These are phyloP conservation scores for Quercus robur DNA, from an alignment of 306 rosid genomes.

Conservation along the genomic window DNA sequence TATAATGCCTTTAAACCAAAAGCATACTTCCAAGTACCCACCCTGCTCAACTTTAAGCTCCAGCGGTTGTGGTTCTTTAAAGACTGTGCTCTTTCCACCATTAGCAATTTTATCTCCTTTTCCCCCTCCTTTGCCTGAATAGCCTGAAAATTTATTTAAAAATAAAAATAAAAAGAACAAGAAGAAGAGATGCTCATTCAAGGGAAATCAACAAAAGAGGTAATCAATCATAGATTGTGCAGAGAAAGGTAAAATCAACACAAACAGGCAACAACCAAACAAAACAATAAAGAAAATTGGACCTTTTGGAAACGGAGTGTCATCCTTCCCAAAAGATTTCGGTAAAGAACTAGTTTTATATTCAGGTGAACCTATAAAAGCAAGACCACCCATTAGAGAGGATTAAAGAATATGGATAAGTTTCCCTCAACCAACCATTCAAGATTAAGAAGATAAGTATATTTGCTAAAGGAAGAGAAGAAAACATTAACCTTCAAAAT, in stretches of 20 bases:
- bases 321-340: conserved; percentile 39
- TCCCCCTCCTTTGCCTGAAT: conserved; percentile 50
- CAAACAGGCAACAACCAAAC: not conserved
- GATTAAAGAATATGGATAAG: not conserved
- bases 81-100: conserved; percentile 34
- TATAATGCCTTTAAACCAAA: conserved; percentile 2
- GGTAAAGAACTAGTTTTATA: conserved; percentile 21
- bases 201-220: conserved; percentile 7
- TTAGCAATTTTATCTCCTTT: conserved; percentile 52
- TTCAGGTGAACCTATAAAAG: conserved; percentile 31
- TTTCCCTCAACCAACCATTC: conserved; percentile 1
- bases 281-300: conserved; percentile 1
- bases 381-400: conserved; percentile 5
- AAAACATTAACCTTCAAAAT: conserved; percentile 47
- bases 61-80: conserved; percentile 45
- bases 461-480: not conserved
- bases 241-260: conserved; percentile 13
- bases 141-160: conserved; percentile 24
- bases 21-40: conserved; percentile 34
- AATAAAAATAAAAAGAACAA: conserved; percentile 1
- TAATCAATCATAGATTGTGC: not conserved
- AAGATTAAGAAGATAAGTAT: conserved; percentile 11
- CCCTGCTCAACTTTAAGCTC: conserved; percentile 60
- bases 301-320: conserved; percentile 34
- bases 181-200: not conserved